Conservation (phyloP, 1,139 yeast genomes). For the Kazachstania sp. region DNA sequence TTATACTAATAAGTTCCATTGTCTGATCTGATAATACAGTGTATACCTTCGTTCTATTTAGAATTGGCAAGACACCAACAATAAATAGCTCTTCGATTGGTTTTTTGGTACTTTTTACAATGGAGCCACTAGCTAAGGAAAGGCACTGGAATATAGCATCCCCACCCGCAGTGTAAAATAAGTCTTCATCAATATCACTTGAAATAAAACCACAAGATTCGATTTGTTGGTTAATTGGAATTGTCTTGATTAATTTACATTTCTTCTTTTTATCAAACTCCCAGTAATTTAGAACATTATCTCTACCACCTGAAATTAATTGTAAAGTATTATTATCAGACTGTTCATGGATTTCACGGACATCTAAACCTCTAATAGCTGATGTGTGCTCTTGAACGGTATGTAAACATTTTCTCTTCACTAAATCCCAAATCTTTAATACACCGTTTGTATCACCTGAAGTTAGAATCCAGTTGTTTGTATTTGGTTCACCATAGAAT, state of each 20-base stretch:
- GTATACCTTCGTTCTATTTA: constrained; percentile 29
- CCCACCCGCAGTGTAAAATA: constrained; percentile 75
- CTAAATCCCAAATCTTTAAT: constrained; percentile 85
- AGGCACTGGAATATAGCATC: constrained; percentile 58
- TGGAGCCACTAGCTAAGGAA: constrained; percentile 36
- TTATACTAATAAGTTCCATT: constrained; percentile 44
- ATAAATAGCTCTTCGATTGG: constrained; percentile 66
- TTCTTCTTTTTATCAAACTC: constrained; percentile 45
- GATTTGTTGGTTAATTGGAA: constrained; percentile 70
- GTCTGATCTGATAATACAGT: constrained; percentile 78
- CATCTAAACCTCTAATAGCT: constrained; percentile 81
- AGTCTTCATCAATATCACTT: constrained; percentile 22
- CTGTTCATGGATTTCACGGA: constrained; percentile 29
- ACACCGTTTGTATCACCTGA: constrained; percentile 84
- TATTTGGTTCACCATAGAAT: constrained; percentile 65
- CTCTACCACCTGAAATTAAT: constrained; percentile 83
- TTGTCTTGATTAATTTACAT: constrained; percentile 52
- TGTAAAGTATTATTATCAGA: constrained; percentile 37
- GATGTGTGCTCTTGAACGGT: constrained; percentile 68
- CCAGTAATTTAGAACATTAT: constrained; percentile 48
- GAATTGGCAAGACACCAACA: constrained; percentile 44
- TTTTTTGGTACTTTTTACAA: constrained; percentile 40
- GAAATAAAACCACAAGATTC: constrained; percentile 67
- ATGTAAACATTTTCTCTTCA: constrained; percentile 59
- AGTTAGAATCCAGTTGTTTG: constrained; percentile 68